These are phyloP conservation scores for Plasmodium malariae DNA, from an alignment of 169 alveolate genomes.

Conservation along the genomic window DNA sequence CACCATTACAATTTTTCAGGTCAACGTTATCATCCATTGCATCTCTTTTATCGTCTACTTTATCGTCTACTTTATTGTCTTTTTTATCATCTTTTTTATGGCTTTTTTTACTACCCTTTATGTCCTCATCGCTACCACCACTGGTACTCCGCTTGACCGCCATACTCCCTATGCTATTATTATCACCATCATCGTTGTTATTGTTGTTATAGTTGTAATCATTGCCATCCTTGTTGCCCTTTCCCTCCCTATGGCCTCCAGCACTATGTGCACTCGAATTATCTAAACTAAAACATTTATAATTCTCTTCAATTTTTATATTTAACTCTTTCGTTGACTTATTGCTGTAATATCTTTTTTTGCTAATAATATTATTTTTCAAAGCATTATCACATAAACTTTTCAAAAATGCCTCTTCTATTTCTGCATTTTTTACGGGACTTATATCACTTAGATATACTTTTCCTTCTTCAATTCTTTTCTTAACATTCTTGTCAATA, in stretches of 20 bases:
- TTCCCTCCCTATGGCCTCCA: background rate
- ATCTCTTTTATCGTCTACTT: too few species aligned
- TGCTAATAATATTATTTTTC: slow-evolving; percentile 3
- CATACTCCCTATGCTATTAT: background rate
- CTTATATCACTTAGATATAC: slow-evolving; percentile 60
- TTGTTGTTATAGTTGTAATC: background rate
- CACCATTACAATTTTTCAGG: background rate
- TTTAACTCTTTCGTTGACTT: slow-evolving; percentile 33
- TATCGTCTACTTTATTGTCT: too few species aligned
- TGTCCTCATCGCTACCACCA: background rate
- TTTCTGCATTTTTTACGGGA: slow-evolving; percentile 74
- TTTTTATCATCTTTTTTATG: too few species aligned
- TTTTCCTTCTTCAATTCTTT: slow-evolving; percentile 68
- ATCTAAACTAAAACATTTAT: slow-evolving; percentile 31
- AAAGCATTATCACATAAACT: slow-evolving; percentile 47
- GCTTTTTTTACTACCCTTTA: too few species aligned
- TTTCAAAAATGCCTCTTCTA: slow-evolving; percentile 71
- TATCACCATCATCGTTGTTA: background rate
- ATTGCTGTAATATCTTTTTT: slow-evolving; percentile 31
- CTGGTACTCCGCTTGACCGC: background rate
- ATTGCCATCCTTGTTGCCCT: background rate
- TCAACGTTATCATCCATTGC: background rate
- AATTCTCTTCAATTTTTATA: slow-evolving; percentile 51
- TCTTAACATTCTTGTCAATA: slow-evolving; percentile 57
- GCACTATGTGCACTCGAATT: background rate